These are phyloP conservation scores for Puya raimondii DNA, from an alignment of 176 grass and related monocot species.

Conservation along the genomic window DNA sequence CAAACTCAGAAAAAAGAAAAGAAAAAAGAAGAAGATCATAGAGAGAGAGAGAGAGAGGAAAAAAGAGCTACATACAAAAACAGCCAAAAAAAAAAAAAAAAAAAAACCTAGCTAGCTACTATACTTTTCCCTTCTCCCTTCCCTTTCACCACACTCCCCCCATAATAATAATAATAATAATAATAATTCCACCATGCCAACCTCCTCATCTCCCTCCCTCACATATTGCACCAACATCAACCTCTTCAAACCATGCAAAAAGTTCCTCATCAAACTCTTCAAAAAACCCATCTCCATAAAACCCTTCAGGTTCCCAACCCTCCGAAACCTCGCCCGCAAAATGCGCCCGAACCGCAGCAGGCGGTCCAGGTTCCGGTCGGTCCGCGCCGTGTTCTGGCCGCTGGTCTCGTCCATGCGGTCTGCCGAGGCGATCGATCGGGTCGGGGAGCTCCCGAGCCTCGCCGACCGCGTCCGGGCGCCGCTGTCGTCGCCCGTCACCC, in stretches of 20 bases:
- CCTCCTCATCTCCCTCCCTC: neutral
- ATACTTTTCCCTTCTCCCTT: too few relatives aligned
- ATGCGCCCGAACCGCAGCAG: neutral
- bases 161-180: too few relatives aligned
- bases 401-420: slow-evolving; percentile 21
- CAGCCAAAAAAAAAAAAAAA: too few relatives aligned
- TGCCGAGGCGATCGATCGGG: neutral
- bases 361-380: slow-evolving; percentile 3
- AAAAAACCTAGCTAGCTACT: too few relatives aligned
- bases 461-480: slow-evolving; percentile 16
- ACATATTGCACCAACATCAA: slow-evolving; percentile 9
- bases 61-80: too few relatives aligned
- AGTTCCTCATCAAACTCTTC: slow-evolving; percentile 9
- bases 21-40: too few relatives aligned
- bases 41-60: too few relatives aligned
- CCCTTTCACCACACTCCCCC: neutral
- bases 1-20: too few relatives aligned
- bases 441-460: slow-evolving; percentile 17
- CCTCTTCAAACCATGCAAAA: slow-evolving; percentile 27
- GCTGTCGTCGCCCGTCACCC: slow-evolving; percentile 22
- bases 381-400: slow-evolving; percentile 26
- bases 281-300: slow-evolving; percentile 9
- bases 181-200: slow-evolving; percentile 1
- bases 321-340: slow-evolving; percentile 12
- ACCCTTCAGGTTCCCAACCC: slow-evolving; percentile 11